Evolutionary conservation across 129 eudicot genomes (phyloP).

Genomic region (sunflower (Helianthus annuus)): DNA sequence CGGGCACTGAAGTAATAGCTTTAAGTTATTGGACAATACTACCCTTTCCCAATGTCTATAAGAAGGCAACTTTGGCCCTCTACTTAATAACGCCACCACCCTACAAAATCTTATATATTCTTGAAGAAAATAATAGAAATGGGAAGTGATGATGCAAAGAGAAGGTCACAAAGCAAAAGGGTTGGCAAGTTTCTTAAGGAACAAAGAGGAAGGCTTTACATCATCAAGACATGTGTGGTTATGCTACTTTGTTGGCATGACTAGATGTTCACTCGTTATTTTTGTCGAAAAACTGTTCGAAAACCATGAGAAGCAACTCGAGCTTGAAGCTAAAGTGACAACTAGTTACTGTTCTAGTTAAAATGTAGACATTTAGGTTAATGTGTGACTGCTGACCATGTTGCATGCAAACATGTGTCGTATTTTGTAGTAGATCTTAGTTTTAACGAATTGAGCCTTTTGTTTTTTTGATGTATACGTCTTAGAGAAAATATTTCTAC

Average conservation of each 20-base stretch:
- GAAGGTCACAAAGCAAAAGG: conserved; percentile 41
- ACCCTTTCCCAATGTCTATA: conserved; percentile 35
- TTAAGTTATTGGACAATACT: conserved; percentile 28
- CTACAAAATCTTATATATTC: neutral
- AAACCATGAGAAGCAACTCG: neutral
- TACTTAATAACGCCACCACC: conserved; percentile 11
- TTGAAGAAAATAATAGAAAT: conserved; percentile 14
- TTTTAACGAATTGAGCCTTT: conserved; percentile 20
- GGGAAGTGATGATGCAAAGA: conserved; percentile 37
- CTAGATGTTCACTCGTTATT: conserved; percentile 13
- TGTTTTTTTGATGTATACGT: conserved; percentile 9
- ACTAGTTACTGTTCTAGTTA: conserved; percentile 14
- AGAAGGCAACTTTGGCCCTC: conserved; percentile 24
- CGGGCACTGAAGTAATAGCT: neutral
- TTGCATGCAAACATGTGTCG: conserved; percentile 27
- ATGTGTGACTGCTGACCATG: conserved; percentile 29
- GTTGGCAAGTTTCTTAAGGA: conserved; percentile 48
- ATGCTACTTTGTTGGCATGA: conserved; percentile 58
- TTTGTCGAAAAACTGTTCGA: neutral
- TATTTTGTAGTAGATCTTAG: conserved; percentile 23
- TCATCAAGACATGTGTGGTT: conserved; percentile 53
- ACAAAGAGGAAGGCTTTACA: conserved; percentile 54
- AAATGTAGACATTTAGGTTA: conserved; percentile 17
- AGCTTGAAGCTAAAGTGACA: conserved; percentile 8
- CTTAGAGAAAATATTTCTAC: conserved; percentile 16